Base-by-base conservation (phyloP, 2,329 filamentous ascomycete genomes). In the Pseudogymnoascus sp. region DNA sequence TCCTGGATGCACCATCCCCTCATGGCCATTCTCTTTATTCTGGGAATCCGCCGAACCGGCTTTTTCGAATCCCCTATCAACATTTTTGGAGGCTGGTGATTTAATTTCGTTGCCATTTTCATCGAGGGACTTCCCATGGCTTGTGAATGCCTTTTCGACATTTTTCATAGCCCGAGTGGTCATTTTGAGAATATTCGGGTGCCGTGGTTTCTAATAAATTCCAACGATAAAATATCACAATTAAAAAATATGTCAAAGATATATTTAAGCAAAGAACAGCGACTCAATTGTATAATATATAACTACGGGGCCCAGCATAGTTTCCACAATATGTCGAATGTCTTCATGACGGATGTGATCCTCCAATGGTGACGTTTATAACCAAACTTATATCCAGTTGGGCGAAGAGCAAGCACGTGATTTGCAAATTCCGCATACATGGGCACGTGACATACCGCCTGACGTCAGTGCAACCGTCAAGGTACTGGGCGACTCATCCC, bases 401-500 rank as follows among this genome's bases (percentile, higher is more conserved):
- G 4, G 4, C 11, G 10, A 17, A 10, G 2, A 5, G 21, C 26
- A 31, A 7, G 2, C 44, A 50, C 24, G 26, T 6, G 44, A 50
- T 3, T 3, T 3, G 8, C 37, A 17, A 21, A 17, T 17, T 17
- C 17, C 17, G 21, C 21, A 41, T n/a, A 26, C 3, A 2, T 8
- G 10, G 11, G 13, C 35, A 37, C 11, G 35, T 37, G 35, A 37
- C 35, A 37, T 1, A 31, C 10, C 41, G 29, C 47, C 47, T 54
- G 47, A 54, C 47, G 47, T 54, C 47, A 54, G 47, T 54, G 47
- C 47, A 54, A 54, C 47, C 47, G 47, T 54, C 47, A 54, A 54
- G 47, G 47, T 54, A 54, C 47, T 33, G 47, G 33, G 29, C n/a
- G 47, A 54, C 47, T 54, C 47, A 54, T 54, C 47, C 47, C 29